phyloP scores from a whole-genome alignment of 495 filamentous ascomycete species.

The Penicillium soppii region DNA sequence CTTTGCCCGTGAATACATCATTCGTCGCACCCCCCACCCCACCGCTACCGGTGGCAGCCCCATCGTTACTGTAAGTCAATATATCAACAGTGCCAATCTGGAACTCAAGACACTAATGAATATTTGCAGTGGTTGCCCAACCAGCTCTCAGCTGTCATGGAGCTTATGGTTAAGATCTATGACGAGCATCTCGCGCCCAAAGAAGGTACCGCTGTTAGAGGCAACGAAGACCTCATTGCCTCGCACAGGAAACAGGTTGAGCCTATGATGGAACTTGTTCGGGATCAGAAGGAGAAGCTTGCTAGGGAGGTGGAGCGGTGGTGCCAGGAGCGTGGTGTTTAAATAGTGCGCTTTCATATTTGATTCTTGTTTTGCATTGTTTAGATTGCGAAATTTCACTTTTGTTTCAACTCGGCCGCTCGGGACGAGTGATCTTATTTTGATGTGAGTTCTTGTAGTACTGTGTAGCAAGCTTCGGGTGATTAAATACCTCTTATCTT shows the following conservation, averaged over 20 bases:
- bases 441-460: too few species aligned
- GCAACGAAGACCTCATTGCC: constrained; percentile 31
- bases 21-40: constrained; percentile 77
- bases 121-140: constrained; percentile 72
- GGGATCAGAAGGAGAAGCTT: constrained; percentile 66
- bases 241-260: constrained; percentile 42
- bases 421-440: neutral
- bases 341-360: neutral
- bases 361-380: neutral
- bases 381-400: neutral
- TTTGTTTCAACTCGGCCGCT: neutral
- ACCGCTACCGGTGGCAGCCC: constrained; percentile 90
- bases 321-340: constrained; percentile 68
- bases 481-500: neutral
- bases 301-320: constrained; percentile 78
- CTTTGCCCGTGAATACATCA: constrained; percentile 91
- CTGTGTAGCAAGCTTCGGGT: too few species aligned
- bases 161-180: constrained; percentile 67
- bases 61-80: constrained; percentile 68
- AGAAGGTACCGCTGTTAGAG: constrained; percentile 23
- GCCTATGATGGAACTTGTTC: constrained; percentile 71
- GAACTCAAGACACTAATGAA: constrained; percentile 2
- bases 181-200: constrained; percentile 47
- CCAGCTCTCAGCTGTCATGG: constrained; percentile 74
- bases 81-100: neutral